Percentiles rank a stretch among this genome's conserved stretches.
These are phyloP conservation scores for Aspergillus udagawae DNA, from an alignment of 2,329 filamentous ascomycete genomes.

Conservation along the genomic window DNA sequence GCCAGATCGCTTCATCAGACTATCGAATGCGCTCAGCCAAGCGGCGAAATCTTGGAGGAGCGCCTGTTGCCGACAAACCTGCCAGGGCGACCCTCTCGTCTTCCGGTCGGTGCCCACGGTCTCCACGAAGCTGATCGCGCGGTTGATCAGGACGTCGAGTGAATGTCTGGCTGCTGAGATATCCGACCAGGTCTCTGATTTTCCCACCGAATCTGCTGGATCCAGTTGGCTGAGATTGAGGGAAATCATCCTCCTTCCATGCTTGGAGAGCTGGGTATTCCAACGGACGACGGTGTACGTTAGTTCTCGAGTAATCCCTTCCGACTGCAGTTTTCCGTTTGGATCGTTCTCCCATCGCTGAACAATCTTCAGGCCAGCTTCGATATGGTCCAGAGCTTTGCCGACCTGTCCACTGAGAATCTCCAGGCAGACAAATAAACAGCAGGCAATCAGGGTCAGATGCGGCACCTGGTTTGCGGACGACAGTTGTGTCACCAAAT, in stretches of 20 bases:
- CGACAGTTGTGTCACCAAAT: conserved; percentile 32
- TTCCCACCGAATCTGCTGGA: not conserved
- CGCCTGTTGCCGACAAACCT: not conserved
- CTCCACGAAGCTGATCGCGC: not conserved
- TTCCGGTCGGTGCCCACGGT: conserved; percentile 3
- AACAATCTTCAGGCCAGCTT: conserved; percentile 19
- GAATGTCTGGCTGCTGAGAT: not conserved
- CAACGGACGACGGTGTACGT: conserved; percentile 6
- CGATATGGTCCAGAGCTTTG: conserved; percentile 18
- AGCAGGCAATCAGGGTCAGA: conserved; percentile 16
- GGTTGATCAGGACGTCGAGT: not conserved
- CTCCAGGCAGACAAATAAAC: conserved; percentile 21
- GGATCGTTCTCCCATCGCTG: not conserved
- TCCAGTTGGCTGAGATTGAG: not conserved
- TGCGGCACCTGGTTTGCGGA: conserved; percentile 1
- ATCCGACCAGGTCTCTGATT: not conserved
- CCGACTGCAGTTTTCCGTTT: not conserved
- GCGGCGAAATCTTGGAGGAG: not conserved
- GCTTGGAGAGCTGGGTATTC: not conserved
- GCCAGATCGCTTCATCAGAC: conserved; percentile 2
- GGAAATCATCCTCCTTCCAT: not conserved
- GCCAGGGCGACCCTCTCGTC: not conserved
- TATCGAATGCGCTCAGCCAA: conserved; percentile 12
- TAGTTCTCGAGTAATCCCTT: not conserved
- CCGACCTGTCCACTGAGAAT: conserved; percentile 14